Conservation (phyloP, 805 yeast species). For the Isabelozyma rhagii region DNA sequence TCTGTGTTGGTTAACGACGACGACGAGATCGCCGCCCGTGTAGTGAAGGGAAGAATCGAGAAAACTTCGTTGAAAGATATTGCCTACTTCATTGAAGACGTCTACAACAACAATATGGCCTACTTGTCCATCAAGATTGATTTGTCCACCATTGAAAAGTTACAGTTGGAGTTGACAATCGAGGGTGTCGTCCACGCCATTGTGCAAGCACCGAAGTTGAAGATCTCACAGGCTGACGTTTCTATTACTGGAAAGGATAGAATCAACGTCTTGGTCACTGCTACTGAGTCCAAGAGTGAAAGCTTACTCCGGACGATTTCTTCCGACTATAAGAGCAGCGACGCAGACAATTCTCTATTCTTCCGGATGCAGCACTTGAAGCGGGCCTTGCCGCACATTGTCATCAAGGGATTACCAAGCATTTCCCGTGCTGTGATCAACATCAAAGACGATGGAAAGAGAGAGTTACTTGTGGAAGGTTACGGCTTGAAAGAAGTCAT, state of each 20-base stretch:
- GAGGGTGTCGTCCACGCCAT: slow-evolving; percentile 86
- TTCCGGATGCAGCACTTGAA: slow-evolving; percentile 87
- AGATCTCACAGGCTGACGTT: slow-evolving; percentile 72
- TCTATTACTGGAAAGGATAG: slow-evolving; percentile 61
- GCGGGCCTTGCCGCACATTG: slow-evolving; percentile 80
- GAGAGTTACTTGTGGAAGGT: slow-evolving; percentile 95
- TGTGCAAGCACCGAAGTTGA: slow-evolving; percentile 81
- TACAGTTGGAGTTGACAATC: slow-evolving; percentile 84
- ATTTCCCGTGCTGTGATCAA: slow-evolving; percentile 96
- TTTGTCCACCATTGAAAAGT: slow-evolving; percentile 74
- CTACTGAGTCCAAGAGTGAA: slow-evolving; percentile 35
- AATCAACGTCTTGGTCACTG: slow-evolving; percentile 60
- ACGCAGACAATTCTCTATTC: slow-evolving; percentile 53
- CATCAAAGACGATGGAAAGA: slow-evolving; percentile 78
- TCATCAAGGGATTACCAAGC: slow-evolving; percentile 89
- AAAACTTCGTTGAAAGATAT: slow-evolving; percentile 86
- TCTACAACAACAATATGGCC: slow-evolving; percentile 76
- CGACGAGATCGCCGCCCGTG: slow-evolving; percentile 97
- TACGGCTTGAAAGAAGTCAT: slow-evolving; percentile 94
- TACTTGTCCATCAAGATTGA: slow-evolving; percentile 81
- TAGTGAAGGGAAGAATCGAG: slow-evolving; percentile 95
- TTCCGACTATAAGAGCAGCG: slow-evolving; percentile 33
- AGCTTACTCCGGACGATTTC: slow-evolving; percentile 31
- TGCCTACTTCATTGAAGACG: slow-evolving; percentile 89
- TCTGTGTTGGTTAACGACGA: slow-evolving; percentile 88